phyloP scores from a whole-genome alignment of 805 yeast genomes.

The Monosporozyma aerobia region DNA sequence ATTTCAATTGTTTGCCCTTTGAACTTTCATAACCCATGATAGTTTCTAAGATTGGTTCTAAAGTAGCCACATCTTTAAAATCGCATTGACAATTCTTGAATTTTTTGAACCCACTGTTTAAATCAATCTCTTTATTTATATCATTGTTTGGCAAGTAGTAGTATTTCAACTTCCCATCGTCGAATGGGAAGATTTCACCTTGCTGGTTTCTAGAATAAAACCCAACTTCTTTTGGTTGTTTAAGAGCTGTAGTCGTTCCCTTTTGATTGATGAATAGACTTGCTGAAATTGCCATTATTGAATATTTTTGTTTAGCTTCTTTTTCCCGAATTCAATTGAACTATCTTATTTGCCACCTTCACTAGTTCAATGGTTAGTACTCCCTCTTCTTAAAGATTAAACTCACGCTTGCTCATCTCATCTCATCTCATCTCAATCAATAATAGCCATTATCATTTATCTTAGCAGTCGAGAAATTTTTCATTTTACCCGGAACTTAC shows the following conservation, averaged over 20 bases:
- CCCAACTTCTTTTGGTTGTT: constrained; percentile 80
- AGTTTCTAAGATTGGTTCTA: constrained; percentile 50
- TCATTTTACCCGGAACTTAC: background rate
- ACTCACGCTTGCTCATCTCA: background rate
- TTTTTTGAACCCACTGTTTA: constrained; percentile 53
- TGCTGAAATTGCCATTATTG: constrained; percentile 23
- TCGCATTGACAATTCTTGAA: constrained; percentile 47
- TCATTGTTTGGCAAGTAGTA: constrained; percentile 73
- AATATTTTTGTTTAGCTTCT: background rate
- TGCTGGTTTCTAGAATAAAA: constrained; percentile 54
- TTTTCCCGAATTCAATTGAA: background rate
- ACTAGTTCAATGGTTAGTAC: no score
- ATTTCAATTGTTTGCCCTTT: constrained; percentile 35
- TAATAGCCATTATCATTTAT: background rate
- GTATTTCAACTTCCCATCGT: constrained; percentile 51
- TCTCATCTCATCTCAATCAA: background rate
- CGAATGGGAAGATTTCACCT: constrained; percentile 40
- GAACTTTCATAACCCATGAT: constrained; percentile 45
- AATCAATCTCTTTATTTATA: constrained; percentile 51
- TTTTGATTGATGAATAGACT: constrained; percentile 33
- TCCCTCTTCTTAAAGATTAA: background rate
- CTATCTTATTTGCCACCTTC: no score
- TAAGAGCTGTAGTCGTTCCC: constrained; percentile 57
- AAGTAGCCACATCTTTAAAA: constrained; percentile 33
- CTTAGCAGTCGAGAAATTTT: background rate